Evolutionary conservation across 495 filamentous ascomycete genomes (phyloP), one percentile per base, ranked within the genome.

Genomic region (Daldinia decipiens): DNA sequence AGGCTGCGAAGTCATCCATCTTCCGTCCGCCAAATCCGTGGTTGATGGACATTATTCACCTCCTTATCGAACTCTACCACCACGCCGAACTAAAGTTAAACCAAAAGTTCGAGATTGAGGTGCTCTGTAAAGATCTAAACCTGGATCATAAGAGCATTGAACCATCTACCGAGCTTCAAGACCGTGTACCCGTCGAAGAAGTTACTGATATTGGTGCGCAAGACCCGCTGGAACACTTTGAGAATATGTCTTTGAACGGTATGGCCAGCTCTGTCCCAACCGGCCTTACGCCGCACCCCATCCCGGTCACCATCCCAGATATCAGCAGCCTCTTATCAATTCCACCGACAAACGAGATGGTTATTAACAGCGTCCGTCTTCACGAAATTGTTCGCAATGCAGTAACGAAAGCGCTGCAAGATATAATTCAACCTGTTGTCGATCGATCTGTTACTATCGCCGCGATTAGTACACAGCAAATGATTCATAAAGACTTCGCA

Each of bases 401-500:
- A 8, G 91, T 97, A 39, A 93, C 92, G 53, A 90, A 92, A 55
- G 94, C 95, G 9, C 89, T 98, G 59, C 88, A 91, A 36, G 96
- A 98, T 72, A 99, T 99, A 70, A 97, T 98, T 67, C 92, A 92
- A 34, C 95, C 95, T 5, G 95, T 99, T 7, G 96, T 99, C 13
- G 95, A 99, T 76, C 88, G 95, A 26, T 99, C 95, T 15, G 94
- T 99, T 19, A 97, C 96, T 0, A 98, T 99, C 77, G 95, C 95
- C 36, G 93, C 94, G 6, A 98, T 99, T 40, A 95, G 95, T 5
- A 97, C 95, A 0, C 88, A 92, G 53, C 92, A 97, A 78, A 89
- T 99, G 75, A 91, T 99, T 31, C 90, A 89, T 58, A 99, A 98
- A 75, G 95, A 99, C 78, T 99, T 97, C 78, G 91, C 93, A 1